These are phyloP conservation scores for Fusarium nelsonii DNA, from an alignment of 2,329 filamentous ascomycete genomes.

Conservation along the genomic window DNA sequence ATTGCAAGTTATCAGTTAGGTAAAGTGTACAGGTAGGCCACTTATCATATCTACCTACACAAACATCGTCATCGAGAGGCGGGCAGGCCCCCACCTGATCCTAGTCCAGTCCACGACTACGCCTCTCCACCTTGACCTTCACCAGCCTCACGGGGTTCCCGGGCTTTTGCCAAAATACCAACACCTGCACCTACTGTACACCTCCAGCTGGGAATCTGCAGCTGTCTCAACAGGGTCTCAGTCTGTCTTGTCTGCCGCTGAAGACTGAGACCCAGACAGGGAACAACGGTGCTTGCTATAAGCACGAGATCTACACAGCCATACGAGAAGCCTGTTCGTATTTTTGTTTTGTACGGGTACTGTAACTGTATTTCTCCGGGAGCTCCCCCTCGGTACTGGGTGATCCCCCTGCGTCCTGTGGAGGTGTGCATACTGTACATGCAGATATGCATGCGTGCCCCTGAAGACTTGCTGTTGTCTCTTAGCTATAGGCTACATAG, in stretches of 20 bases:
- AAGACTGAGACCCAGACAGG: not conserved
- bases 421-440: slow-evolving; percentile 17
- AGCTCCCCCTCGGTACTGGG: slow-evolving; percentile 39
- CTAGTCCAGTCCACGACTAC: slow-evolving; percentile 14
- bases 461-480: slow-evolving; percentile 21
- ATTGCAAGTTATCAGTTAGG: not conserved
- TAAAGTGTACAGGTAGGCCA: slow-evolving; percentile 3
- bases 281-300: slow-evolving; percentile 18
- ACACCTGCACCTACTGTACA: not conserved
- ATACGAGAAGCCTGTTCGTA: slow-evolving; percentile 44
- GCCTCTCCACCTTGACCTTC: slow-evolving; percentile 15
- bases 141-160: slow-evolving; percentile 44
- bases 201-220: slow-evolving; percentile 19
- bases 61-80: slow-evolving; percentile 24
- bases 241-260: slow-evolving; percentile 13
- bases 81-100: slow-evolving; percentile 1
- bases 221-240: slow-evolving; percentile 15
- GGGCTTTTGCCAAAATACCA: slow-evolving; percentile 24
- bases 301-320: slow-evolving; percentile 35
- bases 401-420: slow-evolving; percentile 37
- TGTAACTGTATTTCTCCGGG: slow-evolving; percentile 10
- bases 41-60: slow-evolving; percentile 27
- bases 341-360: slow-evolving; percentile 22
- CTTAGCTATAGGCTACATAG: not conserved
- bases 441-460: slow-evolving; percentile 26